Conservation (phyloP, 2,329 filamentous ascomycete species). For the Madurella mycetomatis region DNA sequence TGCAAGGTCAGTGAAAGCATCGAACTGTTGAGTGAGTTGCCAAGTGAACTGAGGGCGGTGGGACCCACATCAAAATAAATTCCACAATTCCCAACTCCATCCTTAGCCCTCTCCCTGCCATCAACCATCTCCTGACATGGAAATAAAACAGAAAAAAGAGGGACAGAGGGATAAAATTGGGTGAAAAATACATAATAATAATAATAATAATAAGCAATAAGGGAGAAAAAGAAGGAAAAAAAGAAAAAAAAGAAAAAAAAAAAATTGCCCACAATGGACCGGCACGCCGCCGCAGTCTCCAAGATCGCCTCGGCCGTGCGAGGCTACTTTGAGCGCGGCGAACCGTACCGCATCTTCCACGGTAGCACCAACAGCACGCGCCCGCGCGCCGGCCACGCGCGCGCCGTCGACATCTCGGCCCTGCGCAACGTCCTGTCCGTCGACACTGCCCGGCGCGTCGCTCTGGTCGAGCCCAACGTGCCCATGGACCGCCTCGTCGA, state of each 20-base stretch:
- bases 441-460: slow-evolving; percentile 50
- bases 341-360: slow-evolving; percentile 70
- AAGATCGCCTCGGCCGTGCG: slow-evolving; percentile 46
- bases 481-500: slow-evolving; percentile 69
- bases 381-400: slow-evolving; percentile 39
- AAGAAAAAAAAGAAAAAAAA: neutral
- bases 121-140: neutral
- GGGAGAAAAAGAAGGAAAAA: neutral
- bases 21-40: neutral
- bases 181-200: neutral
- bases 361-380: slow-evolving; percentile 73
- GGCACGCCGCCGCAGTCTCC: slow-evolving; percentile 45
- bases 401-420: slow-evolving; percentile 58
- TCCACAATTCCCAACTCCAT: neutral
- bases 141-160: neutral
- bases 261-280: slow-evolving; percentile 32
- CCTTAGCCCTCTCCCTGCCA: neutral
- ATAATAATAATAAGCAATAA: neutral
- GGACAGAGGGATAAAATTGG: neutral
- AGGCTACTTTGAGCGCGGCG: slow-evolving; percentile 42
- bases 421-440: slow-evolving; percentile 61
- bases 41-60: slow-evolving; percentile 4
- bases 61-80: slow-evolving; percentile 12
- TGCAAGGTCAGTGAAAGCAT: neutral
- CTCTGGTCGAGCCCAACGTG: slow-evolving; percentile 71